Conservation (phyloP, 495 filamentous ascomycete species). For the Neurospora tetraspora region DNA sequence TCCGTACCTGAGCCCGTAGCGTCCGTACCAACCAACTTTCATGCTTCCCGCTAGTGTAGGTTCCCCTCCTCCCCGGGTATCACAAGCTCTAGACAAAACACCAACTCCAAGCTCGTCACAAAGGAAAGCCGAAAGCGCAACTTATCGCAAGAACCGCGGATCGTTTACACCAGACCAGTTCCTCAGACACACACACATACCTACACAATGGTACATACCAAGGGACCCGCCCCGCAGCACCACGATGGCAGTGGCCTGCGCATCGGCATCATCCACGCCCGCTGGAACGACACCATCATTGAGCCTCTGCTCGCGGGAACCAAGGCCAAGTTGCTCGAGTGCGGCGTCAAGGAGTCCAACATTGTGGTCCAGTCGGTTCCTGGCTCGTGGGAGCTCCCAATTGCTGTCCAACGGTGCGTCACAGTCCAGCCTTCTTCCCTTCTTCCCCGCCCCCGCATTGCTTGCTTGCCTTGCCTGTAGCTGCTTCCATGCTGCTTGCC, state of each 20-base stretch:
- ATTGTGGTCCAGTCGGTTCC: slow-evolving; percentile 85
- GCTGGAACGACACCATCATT: slow-evolving; percentile 80
- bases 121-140: neutral
- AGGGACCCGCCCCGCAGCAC: slow-evolving; percentile 35
- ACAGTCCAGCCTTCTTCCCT: neutral
- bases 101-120: neutral
- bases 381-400: slow-evolving; percentile 86
- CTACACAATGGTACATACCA: slow-evolving; percentile 26
- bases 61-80: neutral
- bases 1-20: neutral
- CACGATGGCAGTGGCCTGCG: slow-evolving; percentile 69
- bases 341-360: slow-evolving; percentile 78
- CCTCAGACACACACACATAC: neutral
- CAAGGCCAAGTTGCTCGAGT: slow-evolving; percentile 38
- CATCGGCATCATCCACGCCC: slow-evolving; percentile 88
- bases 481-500: neutral
- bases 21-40: neutral
- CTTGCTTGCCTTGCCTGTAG: neutral
- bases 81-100: neutral
- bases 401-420: slow-evolving; percentile 68
- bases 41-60: neutral
- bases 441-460: neutral
- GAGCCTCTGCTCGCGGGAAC: slow-evolving; percentile 64
- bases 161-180: neutral
- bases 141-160: neutral